Percentiles rank a stretch among this genome's conserved stretches.
Evolutionary conservation across 140 eudicot genomes (phyloP).

Genomic region (Cichorium intybus): DNA sequence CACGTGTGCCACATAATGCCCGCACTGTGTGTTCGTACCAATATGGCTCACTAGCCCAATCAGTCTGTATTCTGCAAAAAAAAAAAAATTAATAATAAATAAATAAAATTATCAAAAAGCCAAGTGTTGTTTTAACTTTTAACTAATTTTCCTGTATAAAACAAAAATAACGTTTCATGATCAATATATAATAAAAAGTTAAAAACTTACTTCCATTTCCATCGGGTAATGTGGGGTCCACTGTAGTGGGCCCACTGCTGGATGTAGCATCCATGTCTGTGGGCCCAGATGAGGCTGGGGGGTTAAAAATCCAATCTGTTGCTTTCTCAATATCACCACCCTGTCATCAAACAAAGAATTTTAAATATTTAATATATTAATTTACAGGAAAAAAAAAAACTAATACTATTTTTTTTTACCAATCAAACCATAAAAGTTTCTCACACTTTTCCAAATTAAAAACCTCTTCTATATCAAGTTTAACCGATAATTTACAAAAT

Average conservation of each 20-base stretch:
- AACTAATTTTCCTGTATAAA: neutral
- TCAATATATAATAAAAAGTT: neutral
- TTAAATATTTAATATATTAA: neutral
- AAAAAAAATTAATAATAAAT: neutral
- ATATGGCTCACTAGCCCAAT: slow-evolving; percentile 97
- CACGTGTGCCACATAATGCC: slow-evolving; percentile 95
- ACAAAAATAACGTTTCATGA: too few relatives aligned
- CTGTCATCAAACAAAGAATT: slow-evolving; percentile 31
- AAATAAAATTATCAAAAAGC: too few relatives aligned
- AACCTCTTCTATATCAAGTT: too few relatives aligned
- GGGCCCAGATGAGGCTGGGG: slow-evolving; percentile 43
- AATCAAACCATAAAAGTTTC: too few relatives aligned
- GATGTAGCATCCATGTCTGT: slow-evolving; percentile 74
- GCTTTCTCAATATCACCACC: slow-evolving; percentile 92
- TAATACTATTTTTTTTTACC: too few relatives aligned
- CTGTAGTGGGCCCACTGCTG: slow-evolving; percentile 36
- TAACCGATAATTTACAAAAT: too few relatives aligned
- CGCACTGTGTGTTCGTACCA: slow-evolving; percentile 95
- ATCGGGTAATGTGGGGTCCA: slow-evolving; percentile 66
- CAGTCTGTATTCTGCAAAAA: slow-evolving; percentile 74
- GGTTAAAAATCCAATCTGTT: slow-evolving; percentile 87
- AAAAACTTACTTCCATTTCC: slow-evolving; percentile 88
- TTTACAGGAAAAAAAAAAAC: neutral
- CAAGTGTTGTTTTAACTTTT: too few relatives aligned
- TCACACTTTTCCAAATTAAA: too few relatives aligned